Evolutionary conservation across 148 eudicot genomes (phyloP), one percentile per base, ranked within the genome.

Genomic region (Rhododendron ferrugineum): DNA sequence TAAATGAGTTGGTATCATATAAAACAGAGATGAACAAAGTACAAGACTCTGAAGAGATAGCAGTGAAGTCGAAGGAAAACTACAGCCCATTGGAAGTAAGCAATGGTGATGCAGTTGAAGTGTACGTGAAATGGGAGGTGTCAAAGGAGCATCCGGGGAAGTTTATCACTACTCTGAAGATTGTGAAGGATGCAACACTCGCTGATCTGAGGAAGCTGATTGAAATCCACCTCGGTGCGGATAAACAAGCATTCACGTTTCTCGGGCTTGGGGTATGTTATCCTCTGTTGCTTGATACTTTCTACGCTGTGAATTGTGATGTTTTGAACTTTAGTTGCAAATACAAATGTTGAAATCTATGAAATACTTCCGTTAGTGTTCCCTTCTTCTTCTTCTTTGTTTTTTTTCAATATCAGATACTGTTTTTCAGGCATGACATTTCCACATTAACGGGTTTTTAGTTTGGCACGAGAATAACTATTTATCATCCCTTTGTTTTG

Each of bases 101-200:
- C 1, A 81, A 68, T 66, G 93, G 84, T 73, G 90, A 86, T 74
- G 54, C 87, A 74, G 87, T 93, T 87, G 96, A 94, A 83, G 92
- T 96, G 4, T 88, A 89, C 81, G 95, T 94, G 47, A 96, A 96
- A 88, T 96, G 98, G 99, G 99, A 96, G 84, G 96, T 91, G 18
- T 92, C 98, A 52, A 93, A 91, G 88, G 98, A 91, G 32, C 89
- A 92, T 84, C 88, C 91, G 3, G 97, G 96, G 14, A 93, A 96
- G 73, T 83, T 91, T 37, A 92, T 96, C 78, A 88, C 90, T 54
- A 94, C 89, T 50, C 86, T 95, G 20, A 95, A 93, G 87, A 88
- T 93, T 81, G 89, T 64, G 28, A 92, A 93, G 36, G 96, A 93
- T 85, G 93, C 96, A 6, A 93, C 90, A 81, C 94, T 96, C 49